A percentile compares a stretch with the other conserved stretches of the same genome.
Evolutionary conservation across 306 rosid species (phyloP).

Genomic region (Cercis canadensis): DNA sequence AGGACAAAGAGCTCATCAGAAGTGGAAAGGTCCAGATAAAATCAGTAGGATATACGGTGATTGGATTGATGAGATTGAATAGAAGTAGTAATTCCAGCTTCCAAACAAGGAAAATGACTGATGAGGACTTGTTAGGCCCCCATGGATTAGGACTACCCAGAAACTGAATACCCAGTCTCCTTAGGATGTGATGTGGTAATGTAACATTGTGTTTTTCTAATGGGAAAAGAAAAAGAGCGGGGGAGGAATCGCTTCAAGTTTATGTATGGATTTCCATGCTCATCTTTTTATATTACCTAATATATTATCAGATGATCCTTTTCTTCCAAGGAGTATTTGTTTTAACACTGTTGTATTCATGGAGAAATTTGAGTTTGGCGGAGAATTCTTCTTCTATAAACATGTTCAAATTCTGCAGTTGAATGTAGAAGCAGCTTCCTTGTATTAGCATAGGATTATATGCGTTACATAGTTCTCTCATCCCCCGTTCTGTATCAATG

Average conservation of each 20-base stretch:
- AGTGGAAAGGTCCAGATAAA: constrained; percentile 99
- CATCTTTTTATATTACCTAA: constrained; percentile 31
- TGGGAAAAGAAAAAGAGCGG: neutral
- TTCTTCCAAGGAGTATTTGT: too few relatives aligned
- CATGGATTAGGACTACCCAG: constrained; percentile 23
- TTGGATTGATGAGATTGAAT: constrained; percentile 95
- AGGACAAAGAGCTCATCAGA: constrained; percentile 89
- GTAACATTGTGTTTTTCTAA: constrained; percentile 40
- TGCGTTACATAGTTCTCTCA: too few relatives aligned
- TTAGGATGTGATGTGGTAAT: constrained; percentile 32
- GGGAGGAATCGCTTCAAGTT: constrained; percentile 38
- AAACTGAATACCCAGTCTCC: constrained; percentile 36
- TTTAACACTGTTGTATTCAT: too few relatives aligned
- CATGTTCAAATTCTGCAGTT: too few relatives aligned
- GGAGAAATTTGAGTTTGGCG: neutral
- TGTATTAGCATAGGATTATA: too few relatives aligned
- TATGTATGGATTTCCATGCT: constrained; percentile 40
- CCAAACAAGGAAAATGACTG: constrained; percentile 36
- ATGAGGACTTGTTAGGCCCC: constrained; percentile 12
- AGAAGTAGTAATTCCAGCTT: constrained; percentile 29
- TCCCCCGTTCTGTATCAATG: too few relatives aligned
- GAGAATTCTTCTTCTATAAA: too few relatives aligned
- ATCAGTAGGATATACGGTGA: constrained; percentile 98
- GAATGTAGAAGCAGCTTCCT: too few relatives aligned
- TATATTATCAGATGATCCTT: constrained; percentile 33